Evolutionary conservation across 2,329 filamentous ascomycete species (phyloP).

Genomic region (Pezicula rhizophila): DNA sequence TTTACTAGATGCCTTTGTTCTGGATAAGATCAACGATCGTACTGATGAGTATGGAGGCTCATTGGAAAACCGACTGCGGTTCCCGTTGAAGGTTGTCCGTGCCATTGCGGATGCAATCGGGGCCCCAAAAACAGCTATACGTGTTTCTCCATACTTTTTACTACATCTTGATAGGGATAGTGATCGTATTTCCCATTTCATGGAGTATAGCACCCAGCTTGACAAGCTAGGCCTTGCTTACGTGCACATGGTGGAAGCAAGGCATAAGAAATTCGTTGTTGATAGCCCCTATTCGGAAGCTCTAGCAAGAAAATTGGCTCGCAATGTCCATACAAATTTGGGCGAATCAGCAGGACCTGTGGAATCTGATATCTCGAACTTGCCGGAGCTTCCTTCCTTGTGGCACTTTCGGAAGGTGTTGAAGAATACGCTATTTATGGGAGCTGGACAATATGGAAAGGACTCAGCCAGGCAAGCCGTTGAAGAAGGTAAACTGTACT

Average conservation of each 20-base stretch:
- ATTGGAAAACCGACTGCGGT: constrained; percentile 40
- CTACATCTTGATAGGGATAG: constrained; percentile 1
- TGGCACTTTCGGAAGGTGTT: constrained; percentile 12
- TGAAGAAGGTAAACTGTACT: not conserved
- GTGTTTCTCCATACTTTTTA: not conserved
- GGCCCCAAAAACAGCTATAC: constrained; percentile 41
- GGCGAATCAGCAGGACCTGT: too few relatives aligned
- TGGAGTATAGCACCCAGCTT: constrained; percentile 34
- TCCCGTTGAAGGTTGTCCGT: constrained; percentile 42
- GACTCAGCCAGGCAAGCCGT: constrained; percentile 1
- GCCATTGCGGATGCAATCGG: constrained; percentile 36
- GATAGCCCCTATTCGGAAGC: not conserved
- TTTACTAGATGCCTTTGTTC: constrained; percentile 48
- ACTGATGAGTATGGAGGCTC: constrained; percentile 42
- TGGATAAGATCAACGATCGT: constrained; percentile 44
- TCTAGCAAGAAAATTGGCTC: too few relatives aligned
- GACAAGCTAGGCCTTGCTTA: constrained; percentile 49
- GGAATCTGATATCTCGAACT: too few relatives aligned
- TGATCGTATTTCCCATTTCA: not conserved
- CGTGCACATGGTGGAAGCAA: constrained; percentile 52
- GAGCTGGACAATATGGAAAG: constrained; percentile 4
- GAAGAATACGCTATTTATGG: constrained; percentile 31
- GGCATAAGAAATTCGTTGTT: not conserved
- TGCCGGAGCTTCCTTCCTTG: not conserved
- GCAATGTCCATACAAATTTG: too few relatives aligned